phyloP scores from a whole-genome alignment of 1,284 basidiomycete species.

The Ustilago bromivora region DNA sequence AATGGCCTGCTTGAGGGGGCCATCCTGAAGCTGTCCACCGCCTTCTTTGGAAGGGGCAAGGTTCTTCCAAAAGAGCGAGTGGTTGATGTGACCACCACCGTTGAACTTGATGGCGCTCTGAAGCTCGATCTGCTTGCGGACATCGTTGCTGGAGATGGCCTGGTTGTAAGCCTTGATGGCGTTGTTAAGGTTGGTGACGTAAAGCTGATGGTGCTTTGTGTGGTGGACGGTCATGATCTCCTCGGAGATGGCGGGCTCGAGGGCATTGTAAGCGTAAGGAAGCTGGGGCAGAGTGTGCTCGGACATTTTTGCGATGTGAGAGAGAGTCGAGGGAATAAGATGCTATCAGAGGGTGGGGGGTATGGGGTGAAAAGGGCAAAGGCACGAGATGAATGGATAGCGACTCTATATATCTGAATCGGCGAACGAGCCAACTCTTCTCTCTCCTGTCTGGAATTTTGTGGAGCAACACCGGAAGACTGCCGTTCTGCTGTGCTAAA shows the following conservation, averaged over 20 bases:
- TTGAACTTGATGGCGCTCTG: slow-evolving; percentile 91
- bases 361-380: background rate
- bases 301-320: slow-evolving; percentile 35
- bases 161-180: slow-evolving; percentile 85
- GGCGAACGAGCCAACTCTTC: slow-evolving; percentile 32
- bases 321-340: background rate
- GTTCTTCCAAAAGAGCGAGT: slow-evolving; percentile 98
- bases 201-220: slow-evolving; percentile 85
- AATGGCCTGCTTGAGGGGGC: slow-evolving; percentile 84
- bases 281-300: slow-evolving; percentile 84
- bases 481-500: slow-evolving; percentile 2
- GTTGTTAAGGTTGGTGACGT: slow-evolving; percentile 72
- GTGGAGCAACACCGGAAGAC: background rate
- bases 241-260: slow-evolving; percentile 85
- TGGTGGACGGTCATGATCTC: slow-evolving; percentile 81
- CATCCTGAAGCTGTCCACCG: slow-evolving; percentile 75
- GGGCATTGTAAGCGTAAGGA: slow-evolving; percentile 89
- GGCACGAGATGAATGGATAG: background rate
- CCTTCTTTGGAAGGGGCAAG: slow-evolving; percentile 69
- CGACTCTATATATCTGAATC: slow-evolving; percentile 21
- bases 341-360: background rate
- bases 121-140: slow-evolving; percentile 85
- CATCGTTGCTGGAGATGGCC: slow-evolving; percentile 75
- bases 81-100: slow-evolving; percentile 84
- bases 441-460: background rate